Base-by-base conservation (phyloP, 176 grass and related monocot species). In the Olyra latifolia region DNA sequence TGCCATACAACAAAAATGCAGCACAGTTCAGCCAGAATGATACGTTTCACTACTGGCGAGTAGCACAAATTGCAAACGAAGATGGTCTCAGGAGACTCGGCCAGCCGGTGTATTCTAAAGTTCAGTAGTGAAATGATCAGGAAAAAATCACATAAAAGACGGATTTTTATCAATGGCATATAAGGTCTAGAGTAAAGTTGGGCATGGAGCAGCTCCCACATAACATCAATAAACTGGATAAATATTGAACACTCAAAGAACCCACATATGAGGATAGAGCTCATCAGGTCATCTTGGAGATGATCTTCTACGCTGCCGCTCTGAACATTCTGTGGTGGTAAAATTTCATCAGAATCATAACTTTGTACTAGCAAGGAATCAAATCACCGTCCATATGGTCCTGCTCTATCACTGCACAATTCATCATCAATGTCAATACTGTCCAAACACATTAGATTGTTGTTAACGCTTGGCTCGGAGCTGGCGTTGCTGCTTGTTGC, bases 401-500 rank as follows among this genome's bases (percentile, higher is more conserved):
- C 79, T 67, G 88, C 66, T 78, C 83, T 90, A 25, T 67, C 66
- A 4, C 79, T 78, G 88, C 88, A 86, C 79, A 98, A 84, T 48
- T 98, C 90, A 20, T 98, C 92, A 46, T 95, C 96, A 28, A 93
- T 88, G 48, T 98, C 88, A 52, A 78, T 83, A 41, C 82, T 81
- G 40, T 93, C 90, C 80, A 98, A 80, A 84, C 78, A 91, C 84
- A 95, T 89, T 48, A 93, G 83, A 42, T 88, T 93, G 83, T 94
- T 94, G 81, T 93, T 93, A 60, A 95, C 92, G 8, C 92, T 98
- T 2, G 88, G 90, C 54, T 95, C 95, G 0, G 96, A 95, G 81
- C 96, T 98, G 49, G 96, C 90, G 30, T 93, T 95, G 90, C 96
- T 98, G 82, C 96, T 95, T 46, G 92, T 98, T 53, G 90, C 92